Evolutionary conservation across 2,329 filamentous ascomycete genomes (phyloP).

Genomic region (Parafenestella ontariensis): DNA sequence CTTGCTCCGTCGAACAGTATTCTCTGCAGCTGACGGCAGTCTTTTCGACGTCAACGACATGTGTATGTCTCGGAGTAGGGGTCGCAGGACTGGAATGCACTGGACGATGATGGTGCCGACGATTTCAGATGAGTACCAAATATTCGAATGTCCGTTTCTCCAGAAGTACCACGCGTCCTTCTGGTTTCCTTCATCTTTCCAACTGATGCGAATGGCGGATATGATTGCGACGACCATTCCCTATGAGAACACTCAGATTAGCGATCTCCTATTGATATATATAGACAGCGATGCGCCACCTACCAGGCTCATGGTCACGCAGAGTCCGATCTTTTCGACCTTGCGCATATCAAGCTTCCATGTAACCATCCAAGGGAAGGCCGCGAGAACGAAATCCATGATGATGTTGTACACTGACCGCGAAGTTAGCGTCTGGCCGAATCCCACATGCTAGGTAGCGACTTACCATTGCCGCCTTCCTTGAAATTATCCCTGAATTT

Average conservation of each 20-base stretch:
- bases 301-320: slow-evolving; percentile 58
- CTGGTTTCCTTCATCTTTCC: slow-evolving; percentile 59
- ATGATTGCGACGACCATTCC: slow-evolving; percentile 60
- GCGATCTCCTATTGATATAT: neutral
- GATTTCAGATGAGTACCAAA: slow-evolving; percentile 61
- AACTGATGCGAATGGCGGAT: slow-evolving; percentile 56
- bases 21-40: slow-evolving; percentile 24
- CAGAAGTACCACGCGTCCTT: slow-evolving; percentile 58
- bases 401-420: slow-evolving; percentile 59
- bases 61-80: slow-evolving; percentile 54
- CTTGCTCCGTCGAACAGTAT: slow-evolving; percentile 23
- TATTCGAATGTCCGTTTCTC: slow-evolving; percentile 56
- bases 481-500: slow-evolving; percentile 55
- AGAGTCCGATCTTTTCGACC: slow-evolving; percentile 59
- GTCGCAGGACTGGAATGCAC: slow-evolving; percentile 60
- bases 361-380: slow-evolving; percentile 60
- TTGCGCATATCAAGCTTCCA: slow-evolving; percentile 57
- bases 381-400: slow-evolving; percentile 61
- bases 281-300: neutral
- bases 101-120: slow-evolving; percentile 64
- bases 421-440: neutral
- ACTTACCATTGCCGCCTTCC: slow-evolving; percentile 59
- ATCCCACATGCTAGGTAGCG: neutral
- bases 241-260: slow-evolving; percentile 5
- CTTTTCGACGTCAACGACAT: slow-evolving; percentile 48